These are phyloP conservation scores for Cladosporium colombiae DNA, from an alignment of 2,329 filamentous ascomycete genomes.

Conservation along the genomic window DNA sequence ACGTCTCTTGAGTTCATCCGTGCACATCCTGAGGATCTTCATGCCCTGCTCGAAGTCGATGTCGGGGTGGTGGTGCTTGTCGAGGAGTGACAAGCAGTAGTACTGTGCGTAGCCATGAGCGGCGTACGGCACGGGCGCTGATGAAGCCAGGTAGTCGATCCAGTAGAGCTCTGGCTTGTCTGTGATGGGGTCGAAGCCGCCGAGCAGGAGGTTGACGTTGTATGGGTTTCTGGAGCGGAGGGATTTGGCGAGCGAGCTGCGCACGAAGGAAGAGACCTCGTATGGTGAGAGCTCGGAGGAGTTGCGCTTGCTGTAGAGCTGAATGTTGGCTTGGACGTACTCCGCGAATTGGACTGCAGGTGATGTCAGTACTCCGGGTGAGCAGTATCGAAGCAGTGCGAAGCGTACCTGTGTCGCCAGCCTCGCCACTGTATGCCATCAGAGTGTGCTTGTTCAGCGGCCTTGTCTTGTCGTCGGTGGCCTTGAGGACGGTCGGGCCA, in stretches of 20 bases:
- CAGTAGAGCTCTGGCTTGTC: slow-evolving; percentile 92
- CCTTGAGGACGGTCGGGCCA: slow-evolving; percentile 93
- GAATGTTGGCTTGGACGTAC: slow-evolving; percentile 97
- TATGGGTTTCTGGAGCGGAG: slow-evolving; percentile 91
- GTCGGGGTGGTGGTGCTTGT: slow-evolving; percentile 97
- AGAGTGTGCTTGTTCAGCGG: slow-evolving; percentile 89
- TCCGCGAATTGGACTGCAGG: slow-evolving; percentile 91
- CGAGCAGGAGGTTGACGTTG: slow-evolving; percentile 93
- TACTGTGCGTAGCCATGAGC: slow-evolving; percentile 99
- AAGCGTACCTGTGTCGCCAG: slow-evolving; percentile 82
- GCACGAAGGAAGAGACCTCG: slow-evolving; percentile 89
- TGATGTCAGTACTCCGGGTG: not conserved
- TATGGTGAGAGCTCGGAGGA: slow-evolving; percentile 86
- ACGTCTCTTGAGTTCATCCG: slow-evolving; percentile 93
- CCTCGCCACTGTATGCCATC: slow-evolving; percentile 93
- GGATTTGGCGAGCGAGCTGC: slow-evolving; percentile 86
- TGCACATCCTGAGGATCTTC: slow-evolving; percentile 92
- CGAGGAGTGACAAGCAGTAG: slow-evolving; percentile 95
- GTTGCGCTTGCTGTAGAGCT: slow-evolving; percentile 98
- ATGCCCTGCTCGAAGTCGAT: slow-evolving; percentile 86
- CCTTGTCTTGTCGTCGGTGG: slow-evolving; percentile 94
- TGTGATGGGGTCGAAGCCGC: slow-evolving; percentile 89
- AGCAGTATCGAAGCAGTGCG: not conserved
- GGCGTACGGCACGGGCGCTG: slow-evolving; percentile 88
- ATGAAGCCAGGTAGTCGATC: slow-evolving; percentile 92